Evolutionary conservation across 345 rosid genomes (phyloP), one percentile per base, ranked within the genome.

Genomic region (Hirschfeldia incana): DNA sequence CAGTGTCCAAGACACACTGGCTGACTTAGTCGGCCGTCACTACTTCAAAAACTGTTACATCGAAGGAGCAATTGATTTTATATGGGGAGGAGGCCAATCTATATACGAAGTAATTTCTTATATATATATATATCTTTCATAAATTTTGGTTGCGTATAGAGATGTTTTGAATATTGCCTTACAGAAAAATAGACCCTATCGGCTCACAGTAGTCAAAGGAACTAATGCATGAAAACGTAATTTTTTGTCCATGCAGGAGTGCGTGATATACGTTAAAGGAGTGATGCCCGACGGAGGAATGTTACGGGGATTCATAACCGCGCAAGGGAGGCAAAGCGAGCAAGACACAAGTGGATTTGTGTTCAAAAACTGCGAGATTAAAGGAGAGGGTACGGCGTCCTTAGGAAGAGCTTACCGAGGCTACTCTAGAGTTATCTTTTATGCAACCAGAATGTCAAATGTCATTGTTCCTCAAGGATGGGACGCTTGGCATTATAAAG

Each of bases 41-140:
- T 89, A 68, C 21, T 89, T 79, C 68, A 3, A 70, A 10, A 64
- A 58, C 11, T 89, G 90, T 59, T 76, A 81, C 76, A 81, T 87
- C 32, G 73, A 81, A 76, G 92, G 90, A 51, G 78, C 84, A 0
- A 30, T 83, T 0, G 90, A 89, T 75, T 89, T 87, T 79, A 87
- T 89, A 1, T 89, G 83, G 87, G 89, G 89, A 8, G 1, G 4
- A 1, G 90, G 82, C 68, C 89, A 83, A 53, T 87, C 90, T 4
- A 36, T 74, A 6, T 87, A 80, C 69, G 36, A 83, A 83, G 92
- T 88, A 71, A 53, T 53, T 15, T 13, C 57, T 39, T 39, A 5
- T 36, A 26, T 76, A 69, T 17, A 39, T 21, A 21, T 8, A 4
- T 44, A 13, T 44, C 26, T 76, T 15, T 32, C 28, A 60, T 55